Conservation (phyloP, 768 basidiomycete species). For the Rhodocollybia butyracea region DNA sequence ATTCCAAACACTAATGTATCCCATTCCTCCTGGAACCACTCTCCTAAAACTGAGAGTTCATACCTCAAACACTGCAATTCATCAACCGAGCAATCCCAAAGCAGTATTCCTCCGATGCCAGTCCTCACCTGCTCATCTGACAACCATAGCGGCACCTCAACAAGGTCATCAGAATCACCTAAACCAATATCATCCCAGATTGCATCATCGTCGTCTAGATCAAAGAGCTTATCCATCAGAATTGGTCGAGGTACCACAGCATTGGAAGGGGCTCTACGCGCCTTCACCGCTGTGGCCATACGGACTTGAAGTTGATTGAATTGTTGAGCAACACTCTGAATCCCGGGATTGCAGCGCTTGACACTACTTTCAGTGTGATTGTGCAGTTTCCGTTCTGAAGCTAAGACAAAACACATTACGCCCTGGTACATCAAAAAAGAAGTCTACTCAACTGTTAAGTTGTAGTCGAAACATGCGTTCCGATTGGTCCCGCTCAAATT, state of each 20-base stretch:
- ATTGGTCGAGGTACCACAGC: conserved; percentile 22
- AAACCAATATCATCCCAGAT: conserved; percentile 33
- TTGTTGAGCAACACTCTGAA: conserved; percentile 16
- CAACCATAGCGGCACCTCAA: conserved; percentile 21
- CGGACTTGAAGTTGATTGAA: conserved; percentile 26
- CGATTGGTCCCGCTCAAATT: not conserved
- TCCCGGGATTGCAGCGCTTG: conserved; percentile 23
- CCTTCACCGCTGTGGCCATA: conserved; percentile 18
- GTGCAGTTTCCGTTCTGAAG: conserved; percentile 22
- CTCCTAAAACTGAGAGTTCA: conserved; percentile 14
- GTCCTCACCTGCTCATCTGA: conserved; percentile 19
- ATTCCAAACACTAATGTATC: not conserved
- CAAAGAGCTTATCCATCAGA: conserved; percentile 19
- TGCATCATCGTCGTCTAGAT: conserved; percentile 32
- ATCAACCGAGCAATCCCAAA: conserved; percentile 14
- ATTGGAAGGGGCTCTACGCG: conserved; percentile 17
- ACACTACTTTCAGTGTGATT: conserved; percentile 23
- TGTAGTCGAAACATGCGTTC: not conserved
- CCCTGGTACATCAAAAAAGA: not conserved
- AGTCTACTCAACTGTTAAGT: not conserved
- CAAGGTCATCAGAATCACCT: conserved; percentile 3
- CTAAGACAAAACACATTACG: not conserved
- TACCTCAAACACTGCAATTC: conserved; percentile 12
- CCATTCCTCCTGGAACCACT: conserved; percentile 12
- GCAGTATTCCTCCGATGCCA: conserved; percentile 27